Percentiles rank a stretch among this genome's conserved stretches.
These are phyloP conservation scores for Solanum tarapatanum DNA, from an alignment of 257 asterid species.

Conservation along the genomic window DNA sequence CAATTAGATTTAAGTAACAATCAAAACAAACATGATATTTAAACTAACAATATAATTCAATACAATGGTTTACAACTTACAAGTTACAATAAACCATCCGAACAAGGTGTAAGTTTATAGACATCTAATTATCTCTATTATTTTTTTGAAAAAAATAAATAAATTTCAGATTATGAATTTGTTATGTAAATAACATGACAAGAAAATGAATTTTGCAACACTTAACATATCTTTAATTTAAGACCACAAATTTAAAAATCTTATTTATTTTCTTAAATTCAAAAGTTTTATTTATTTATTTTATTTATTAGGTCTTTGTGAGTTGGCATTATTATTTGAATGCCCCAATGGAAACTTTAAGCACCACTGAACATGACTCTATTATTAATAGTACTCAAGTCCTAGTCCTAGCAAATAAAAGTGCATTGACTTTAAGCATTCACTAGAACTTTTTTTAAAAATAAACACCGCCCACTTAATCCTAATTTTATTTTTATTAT, in stretches of 20 bases:
- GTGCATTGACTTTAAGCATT: neutral
- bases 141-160: too few species aligned
- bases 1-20: too few species aligned
- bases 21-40: too few species aligned
- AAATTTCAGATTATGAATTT: neutral
- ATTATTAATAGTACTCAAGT: neutral
- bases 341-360: neutral
- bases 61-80: neutral
- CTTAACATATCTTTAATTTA: neutral
- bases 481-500: neutral
- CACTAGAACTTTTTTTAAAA: neutral
- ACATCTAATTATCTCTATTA: neutral
- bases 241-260: neutral
- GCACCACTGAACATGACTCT: neutral
- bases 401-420: neutral
- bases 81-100: neutral
- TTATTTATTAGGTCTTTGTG: neutral
- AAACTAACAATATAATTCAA: too few species aligned
- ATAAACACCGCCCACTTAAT: neutral
- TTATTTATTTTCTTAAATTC: neutral
- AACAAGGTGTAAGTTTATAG: neutral
- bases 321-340: neutral
- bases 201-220: neutral
- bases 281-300: neutral
- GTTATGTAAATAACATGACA: neutral